A percentile compares a stretch with the other conserved stretches of the same genome.
These are phyloP conservation scores for Teunomyces aglyptinius DNA, from an alignment of 805 yeast genomes.

Conservation along the genomic window DNA sequence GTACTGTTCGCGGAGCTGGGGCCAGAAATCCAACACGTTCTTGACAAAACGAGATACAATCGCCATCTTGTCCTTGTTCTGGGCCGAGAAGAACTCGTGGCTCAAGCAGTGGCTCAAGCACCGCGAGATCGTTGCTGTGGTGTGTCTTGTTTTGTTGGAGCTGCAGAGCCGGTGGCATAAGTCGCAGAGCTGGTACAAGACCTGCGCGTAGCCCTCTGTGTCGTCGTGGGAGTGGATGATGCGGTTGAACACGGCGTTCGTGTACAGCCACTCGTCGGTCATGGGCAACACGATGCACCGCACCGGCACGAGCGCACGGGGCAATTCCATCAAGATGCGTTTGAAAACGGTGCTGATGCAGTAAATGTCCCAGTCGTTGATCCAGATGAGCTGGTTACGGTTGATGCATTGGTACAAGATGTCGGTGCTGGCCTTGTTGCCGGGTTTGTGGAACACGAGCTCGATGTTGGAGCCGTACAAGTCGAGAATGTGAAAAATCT, in stretches of 20 bases:
- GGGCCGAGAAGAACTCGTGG: slow-evolving; percentile 42
- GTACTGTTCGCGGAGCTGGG: slow-evolving; percentile 19
- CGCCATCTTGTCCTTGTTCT: slow-evolving; percentile 45
- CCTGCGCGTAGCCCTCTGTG: slow-evolving; percentile 14
- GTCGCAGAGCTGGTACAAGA: slow-evolving; percentile 47
- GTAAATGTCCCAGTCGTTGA: slow-evolving; percentile 56
- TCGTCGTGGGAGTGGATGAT: slow-evolving; percentile 26
- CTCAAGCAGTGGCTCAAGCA: slow-evolving; percentile 55
- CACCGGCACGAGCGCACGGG: slow-evolving; percentile 53
- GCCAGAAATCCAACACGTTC: slow-evolving; percentile 54
- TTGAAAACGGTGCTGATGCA: slow-evolving; percentile 49
- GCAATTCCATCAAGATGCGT: slow-evolving; percentile 49
- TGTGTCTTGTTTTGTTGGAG: slow-evolving; percentile 44
- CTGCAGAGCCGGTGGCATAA: slow-evolving; percentile 37
- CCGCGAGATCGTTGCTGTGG: slow-evolving; percentile 39
- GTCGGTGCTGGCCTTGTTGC: slow-evolving; percentile 46
- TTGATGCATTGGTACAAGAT: slow-evolving; percentile 50
- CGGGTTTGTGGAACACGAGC: slow-evolving; percentile 55
- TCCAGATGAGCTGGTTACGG: slow-evolving; percentile 52
- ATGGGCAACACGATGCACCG: slow-evolving; percentile 52
- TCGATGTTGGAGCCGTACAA: slow-evolving; percentile 43
- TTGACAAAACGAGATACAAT: slow-evolving; percentile 55
- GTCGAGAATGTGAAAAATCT: slow-evolving; percentile 48
- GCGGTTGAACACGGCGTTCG: slow-evolving; percentile 32
- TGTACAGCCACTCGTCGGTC: slow-evolving; percentile 46